Percentiles rank a stretch among this genome's conserved stretches.
phyloP scores from a whole-genome alignment of 148 eudicot species.

The Rhododendron griersonianum region DNA sequence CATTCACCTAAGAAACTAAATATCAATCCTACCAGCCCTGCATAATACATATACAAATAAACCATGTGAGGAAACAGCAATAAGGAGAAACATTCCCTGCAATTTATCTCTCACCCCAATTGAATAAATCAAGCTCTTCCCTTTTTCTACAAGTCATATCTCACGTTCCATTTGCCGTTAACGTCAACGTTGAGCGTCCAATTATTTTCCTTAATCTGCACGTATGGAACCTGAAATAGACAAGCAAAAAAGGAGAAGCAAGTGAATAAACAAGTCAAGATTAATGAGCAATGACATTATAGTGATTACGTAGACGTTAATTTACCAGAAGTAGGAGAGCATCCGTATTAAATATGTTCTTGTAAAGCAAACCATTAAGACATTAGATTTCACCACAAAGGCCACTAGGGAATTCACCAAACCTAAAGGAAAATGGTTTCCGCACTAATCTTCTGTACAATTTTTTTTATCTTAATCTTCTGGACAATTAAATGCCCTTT shows the following conservation, averaged over 20 bases:
- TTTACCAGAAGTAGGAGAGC: not conserved
- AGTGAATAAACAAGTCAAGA: not conserved
- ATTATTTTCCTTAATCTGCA: conserved; percentile 65
- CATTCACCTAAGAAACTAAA: not conserved
- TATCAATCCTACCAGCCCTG: not conserved
- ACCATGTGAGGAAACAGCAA: not conserved
- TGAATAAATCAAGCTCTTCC: not conserved
- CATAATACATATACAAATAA: not conserved
- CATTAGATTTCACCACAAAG: not conserved
- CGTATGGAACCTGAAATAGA: conserved; percentile 45
- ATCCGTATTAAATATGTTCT: not conserved
- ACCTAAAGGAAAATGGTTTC: not conserved
- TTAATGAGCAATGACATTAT: not conserved
- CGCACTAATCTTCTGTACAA: not conserved
- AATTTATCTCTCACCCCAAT: not conserved
- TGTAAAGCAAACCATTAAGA: not conserved
- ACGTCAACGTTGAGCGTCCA: conserved; percentile 55
- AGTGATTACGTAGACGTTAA: not conserved
- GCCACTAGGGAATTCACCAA: not conserved
- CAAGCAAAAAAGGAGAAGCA: not conserved
- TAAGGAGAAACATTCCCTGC: not conserved
- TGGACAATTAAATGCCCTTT: not conserved
- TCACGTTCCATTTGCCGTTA: conserved; percentile 55
- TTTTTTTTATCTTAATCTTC: not conserved
- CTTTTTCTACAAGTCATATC: conserved; percentile 39